Percentiles rank a stretch among this genome's conserved stretches.
These are phyloP conservation scores for Hypoxylon sp. DNA, from an alignment of 2,329 filamentous ascomycete genomes.

Conservation along the genomic window DNA sequence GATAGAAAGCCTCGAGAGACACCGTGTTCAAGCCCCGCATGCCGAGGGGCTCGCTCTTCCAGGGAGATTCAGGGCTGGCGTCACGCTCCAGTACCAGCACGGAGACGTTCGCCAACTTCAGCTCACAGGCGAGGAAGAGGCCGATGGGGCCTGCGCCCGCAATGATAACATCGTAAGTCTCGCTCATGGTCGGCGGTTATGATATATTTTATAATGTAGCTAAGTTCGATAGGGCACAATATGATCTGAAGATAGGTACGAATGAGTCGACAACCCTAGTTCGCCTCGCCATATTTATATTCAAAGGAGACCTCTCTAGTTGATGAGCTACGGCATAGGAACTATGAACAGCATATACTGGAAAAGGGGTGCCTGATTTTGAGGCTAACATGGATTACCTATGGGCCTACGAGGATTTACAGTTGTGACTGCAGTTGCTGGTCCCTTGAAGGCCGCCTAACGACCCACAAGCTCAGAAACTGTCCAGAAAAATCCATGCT, in stretches of 20 bases:
- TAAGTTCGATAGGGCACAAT: not conserved
- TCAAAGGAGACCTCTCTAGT: not conserved
- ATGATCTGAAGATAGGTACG: not conserved
- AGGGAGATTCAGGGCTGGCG: conserved; percentile 44
- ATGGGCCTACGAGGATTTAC: not conserved
- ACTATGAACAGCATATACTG: not conserved
- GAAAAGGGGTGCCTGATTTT: not conserved
- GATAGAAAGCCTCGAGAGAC: conserved; percentile 57
- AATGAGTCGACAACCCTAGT: not conserved
- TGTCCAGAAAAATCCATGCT: conserved; percentile 1
- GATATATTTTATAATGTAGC: not conserved
- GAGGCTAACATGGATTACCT: not conserved
- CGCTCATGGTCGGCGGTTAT: conserved; percentile 25
- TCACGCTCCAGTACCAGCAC: conserved; percentile 58
- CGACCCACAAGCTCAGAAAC: not conserved
- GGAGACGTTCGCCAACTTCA: conserved; percentile 52
- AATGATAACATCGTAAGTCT: conserved; percentile 55
- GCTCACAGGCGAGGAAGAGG: conserved; percentile 57
- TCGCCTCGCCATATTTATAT: conserved; percentile 4
- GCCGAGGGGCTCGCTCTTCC: conserved; percentile 53
- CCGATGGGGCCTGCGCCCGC: conserved; percentile 57
- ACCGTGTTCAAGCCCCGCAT: conserved; percentile 54
- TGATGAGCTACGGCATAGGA: not conserved
- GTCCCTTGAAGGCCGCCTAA: not conserved
- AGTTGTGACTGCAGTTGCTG: not conserved